A percentile compares a stretch with the other conserved stretches of the same genome.
Evolutionary conservation across 1,284 basidiomycete species (phyloP).

Genomic region (Mycena sp.): DNA sequence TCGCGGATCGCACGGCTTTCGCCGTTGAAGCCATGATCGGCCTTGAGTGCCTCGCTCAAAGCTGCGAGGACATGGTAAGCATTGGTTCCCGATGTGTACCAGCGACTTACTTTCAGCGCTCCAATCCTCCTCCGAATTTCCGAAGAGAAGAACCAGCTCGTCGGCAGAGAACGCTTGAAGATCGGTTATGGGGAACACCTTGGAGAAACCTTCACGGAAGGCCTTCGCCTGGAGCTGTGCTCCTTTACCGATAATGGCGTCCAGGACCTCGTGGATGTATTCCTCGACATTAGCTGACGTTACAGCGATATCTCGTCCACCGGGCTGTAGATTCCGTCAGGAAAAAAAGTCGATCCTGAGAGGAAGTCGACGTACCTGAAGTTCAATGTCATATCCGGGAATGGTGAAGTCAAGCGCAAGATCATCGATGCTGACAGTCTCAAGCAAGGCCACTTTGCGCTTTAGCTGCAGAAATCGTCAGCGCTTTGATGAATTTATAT

Average conservation of each 20-base stretch:
- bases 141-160: slow-evolving; percentile 93
- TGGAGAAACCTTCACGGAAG: slow-evolving; percentile 91
- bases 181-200: slow-evolving; percentile 93
- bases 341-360: slow-evolving; percentile 6
- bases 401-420: slow-evolving; percentile 96
- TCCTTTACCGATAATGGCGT: slow-evolving; percentile 84
- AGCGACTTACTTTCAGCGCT: slow-evolving; percentile 79
- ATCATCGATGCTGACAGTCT: slow-evolving; percentile 81
- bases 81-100: not conserved
- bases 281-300: slow-evolving; percentile 89
- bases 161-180: slow-evolving; percentile 93
- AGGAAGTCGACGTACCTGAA: slow-evolving; percentile 66
- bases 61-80: slow-evolving; percentile 57
- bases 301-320: slow-evolving; percentile 83
- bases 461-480: slow-evolving; percentile 50
- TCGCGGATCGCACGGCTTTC: slow-evolving; percentile 92
- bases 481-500: too few relatives aligned
- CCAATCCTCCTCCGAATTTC: slow-evolving; percentile 97
- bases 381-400: slow-evolving; percentile 94
- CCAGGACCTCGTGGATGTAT: slow-evolving; percentile 85
- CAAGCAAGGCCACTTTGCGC: slow-evolving; percentile 65
- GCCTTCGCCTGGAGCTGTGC: slow-evolving; percentile 81
- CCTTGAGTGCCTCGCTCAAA: slow-evolving; percentile 91
- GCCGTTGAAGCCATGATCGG: slow-evolving; percentile 97
- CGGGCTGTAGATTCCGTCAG: slow-evolving; percentile 56